Evolutionary conservation across 345 rosid genomes (phyloP).

Genomic region (Hibiscus tridactylites): DNA sequence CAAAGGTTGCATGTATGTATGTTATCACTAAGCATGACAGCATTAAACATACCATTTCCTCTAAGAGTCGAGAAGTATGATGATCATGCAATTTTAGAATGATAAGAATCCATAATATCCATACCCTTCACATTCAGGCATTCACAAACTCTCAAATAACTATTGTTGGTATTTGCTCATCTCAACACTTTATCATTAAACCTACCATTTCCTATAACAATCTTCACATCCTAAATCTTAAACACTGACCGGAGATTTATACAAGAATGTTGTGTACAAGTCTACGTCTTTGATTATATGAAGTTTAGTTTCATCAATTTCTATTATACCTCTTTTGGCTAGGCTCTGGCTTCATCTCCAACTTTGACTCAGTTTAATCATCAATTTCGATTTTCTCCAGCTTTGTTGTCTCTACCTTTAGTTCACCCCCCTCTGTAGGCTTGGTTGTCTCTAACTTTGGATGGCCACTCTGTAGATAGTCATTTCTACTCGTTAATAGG

Average conservation of each 20-base stretch:
- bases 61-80: too few species aligned
- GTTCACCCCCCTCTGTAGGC: background rate
- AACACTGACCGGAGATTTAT: background rate
- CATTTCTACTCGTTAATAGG: conserved; percentile 11
- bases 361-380: background rate
- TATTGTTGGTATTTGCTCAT: background rate
- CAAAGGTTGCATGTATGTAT: background rate
- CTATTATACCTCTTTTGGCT: background rate
- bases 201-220: background rate
- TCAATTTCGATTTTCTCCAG: background rate
- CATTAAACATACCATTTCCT: background rate
- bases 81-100: background rate
- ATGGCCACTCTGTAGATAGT: background rate
- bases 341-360: background rate
- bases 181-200: background rate
- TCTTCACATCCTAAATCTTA: background rate
- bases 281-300: background rate
- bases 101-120: background rate
- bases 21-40: background rate
- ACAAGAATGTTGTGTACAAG: background rate
- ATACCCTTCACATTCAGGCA: background rate
- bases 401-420: background rate
- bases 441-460: background rate
- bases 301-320: conserved; percentile 1
- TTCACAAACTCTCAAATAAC: background rate